These are phyloP conservation scores for Pseudogymnoascus sp. DNA, from an alignment of 2,329 filamentous ascomycete species.

Conservation along the genomic window DNA sequence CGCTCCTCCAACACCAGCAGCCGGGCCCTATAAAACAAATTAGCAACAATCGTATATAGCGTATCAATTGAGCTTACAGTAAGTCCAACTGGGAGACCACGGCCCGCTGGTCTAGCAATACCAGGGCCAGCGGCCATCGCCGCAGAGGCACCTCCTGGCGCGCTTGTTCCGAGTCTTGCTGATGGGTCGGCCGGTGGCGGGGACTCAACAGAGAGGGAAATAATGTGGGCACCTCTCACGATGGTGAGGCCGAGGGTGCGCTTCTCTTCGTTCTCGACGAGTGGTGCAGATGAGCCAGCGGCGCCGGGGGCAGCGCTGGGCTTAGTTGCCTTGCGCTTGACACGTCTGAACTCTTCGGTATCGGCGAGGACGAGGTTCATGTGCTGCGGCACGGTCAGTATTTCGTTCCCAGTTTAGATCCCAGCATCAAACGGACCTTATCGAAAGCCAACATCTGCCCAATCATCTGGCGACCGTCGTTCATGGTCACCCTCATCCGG, in stretches of 20 bases:
- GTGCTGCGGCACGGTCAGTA: constrained; percentile 49
- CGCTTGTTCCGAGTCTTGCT: constrained; percentile 72
- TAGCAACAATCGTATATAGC: constrained; percentile 23
- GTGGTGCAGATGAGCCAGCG: constrained; percentile 52
- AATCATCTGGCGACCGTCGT: constrained; percentile 91
- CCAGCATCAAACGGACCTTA: constrained; percentile 55
- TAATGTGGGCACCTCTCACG: constrained; percentile 86
- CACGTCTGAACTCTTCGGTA: constrained; percentile 92
- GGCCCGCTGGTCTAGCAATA: constrained; percentile 81
- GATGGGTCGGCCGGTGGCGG: constrained; percentile 91
- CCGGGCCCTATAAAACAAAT: constrained; percentile 53
- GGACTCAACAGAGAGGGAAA: constrained; percentile 90
- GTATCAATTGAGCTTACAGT: constrained; percentile 46
- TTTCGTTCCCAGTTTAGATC: background rate
- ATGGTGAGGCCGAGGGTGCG: constrained; percentile 93
- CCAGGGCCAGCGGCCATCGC: constrained; percentile 77
- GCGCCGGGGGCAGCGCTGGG: constrained; percentile 45
- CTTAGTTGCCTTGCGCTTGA: constrained; percentile 78
- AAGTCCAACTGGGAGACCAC: constrained; percentile 73
- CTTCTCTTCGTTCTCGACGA: constrained; percentile 90
- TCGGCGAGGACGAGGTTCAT: constrained; percentile 99
- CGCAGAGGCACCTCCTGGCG: constrained; percentile 57
- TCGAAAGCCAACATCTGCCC: constrained; percentile 98
- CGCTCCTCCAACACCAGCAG: constrained; percentile 68
- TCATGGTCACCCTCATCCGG: constrained; percentile 94